Evolutionary conservation across 2,329 filamentous ascomycete species (phyloP).

Genomic region (Rosellinia necatrix): DNA sequence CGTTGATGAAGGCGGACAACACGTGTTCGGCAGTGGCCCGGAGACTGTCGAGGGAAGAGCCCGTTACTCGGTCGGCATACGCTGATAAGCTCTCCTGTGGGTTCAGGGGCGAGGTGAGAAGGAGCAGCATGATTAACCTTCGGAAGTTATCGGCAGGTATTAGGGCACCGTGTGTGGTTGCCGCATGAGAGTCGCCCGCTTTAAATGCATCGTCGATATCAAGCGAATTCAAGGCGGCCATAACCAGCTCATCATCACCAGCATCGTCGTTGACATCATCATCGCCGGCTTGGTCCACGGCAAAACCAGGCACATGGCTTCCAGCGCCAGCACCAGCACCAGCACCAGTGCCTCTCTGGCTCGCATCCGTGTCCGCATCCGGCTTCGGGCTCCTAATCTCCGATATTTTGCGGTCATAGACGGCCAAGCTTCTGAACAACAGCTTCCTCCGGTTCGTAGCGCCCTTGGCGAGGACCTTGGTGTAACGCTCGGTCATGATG

Average conservation of each 20-base stretch:
- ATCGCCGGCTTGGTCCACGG: constrained; percentile 51
- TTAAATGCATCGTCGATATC: constrained; percentile 66
- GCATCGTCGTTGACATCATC: constrained; percentile 48
- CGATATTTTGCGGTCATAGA: constrained; percentile 66
- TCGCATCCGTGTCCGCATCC: constrained; percentile 17
- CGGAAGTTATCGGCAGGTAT: constrained; percentile 76
- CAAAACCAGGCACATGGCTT: constrained; percentile 47
- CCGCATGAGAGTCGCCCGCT: constrained; percentile 49
- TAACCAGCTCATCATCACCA: constrained; percentile 66
- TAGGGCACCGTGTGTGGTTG: constrained; percentile 64
- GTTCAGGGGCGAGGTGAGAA: constrained; percentile 68
- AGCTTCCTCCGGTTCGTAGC: constrained; percentile 64
- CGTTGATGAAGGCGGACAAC: constrained; percentile 67
- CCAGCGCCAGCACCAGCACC: constrained; percentile 18
- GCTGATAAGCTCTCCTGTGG: constrained; percentile 67
- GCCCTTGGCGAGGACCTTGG: constrained; percentile 63
- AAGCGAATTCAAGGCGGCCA: constrained; percentile 71
- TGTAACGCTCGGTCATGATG: constrained; percentile 73
- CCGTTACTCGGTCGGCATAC: constrained; percentile 61
- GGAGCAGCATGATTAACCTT: constrained; percentile 70
- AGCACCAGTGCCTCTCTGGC: not conserved
- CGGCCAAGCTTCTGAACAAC: constrained; percentile 72
- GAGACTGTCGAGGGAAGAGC: constrained; percentile 61
- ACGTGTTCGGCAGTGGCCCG: constrained; percentile 67
- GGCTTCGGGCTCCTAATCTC: constrained; percentile 35